phyloP scores from a whole-genome alignment of 176 grass and related monocot genomes.

The Thinopyrum elongatum region DNA sequence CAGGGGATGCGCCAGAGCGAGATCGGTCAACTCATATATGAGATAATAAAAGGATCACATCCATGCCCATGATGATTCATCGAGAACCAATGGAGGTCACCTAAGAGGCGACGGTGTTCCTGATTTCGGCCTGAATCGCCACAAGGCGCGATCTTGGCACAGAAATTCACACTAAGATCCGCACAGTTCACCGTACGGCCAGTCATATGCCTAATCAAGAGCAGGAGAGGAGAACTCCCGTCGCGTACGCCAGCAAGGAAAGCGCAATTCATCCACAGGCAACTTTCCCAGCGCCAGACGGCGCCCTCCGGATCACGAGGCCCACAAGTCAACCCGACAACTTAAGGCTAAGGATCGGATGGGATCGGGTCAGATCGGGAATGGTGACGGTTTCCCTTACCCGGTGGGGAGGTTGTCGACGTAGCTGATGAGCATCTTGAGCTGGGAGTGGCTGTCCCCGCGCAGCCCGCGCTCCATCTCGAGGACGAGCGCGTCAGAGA shows the following conservation, averaged over 20 bases:
- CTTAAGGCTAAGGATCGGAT: not conserved
- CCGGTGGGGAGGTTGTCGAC: slow-evolving; percentile 89
- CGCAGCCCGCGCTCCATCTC: slow-evolving; percentile 90
- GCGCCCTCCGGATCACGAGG: slow-evolving; percentile 23
- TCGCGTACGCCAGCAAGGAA: not conserved
- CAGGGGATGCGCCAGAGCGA: not conserved
- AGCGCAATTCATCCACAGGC: not conserved
- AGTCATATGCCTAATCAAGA: not conserved
- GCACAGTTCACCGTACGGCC: not conserved
- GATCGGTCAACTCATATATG: not conserved
- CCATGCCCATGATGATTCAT: not conserved
- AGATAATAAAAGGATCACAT: not conserved
- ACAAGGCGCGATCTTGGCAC: not conserved
- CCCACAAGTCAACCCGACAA: not conserved
- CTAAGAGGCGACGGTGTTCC: not conserved
- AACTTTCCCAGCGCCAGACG: not conserved
- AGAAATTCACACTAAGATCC: not conserved
- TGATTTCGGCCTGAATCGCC: not conserved
- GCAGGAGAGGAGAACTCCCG: not conserved
- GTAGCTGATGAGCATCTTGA: slow-evolving; percentile 97
- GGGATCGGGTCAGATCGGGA: not conserved
- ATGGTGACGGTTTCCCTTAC: slow-evolving; percentile 25
- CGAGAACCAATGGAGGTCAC: not conserved
- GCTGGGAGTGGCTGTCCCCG: slow-evolving; percentile 46
- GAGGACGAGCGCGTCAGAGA: slow-evolving; percentile 72